Percentiles rank a stretch among this genome's conserved stretches.
Conservation (phyloP, 2,329 filamentous ascomycete genomes). For the Neocucurbitaria cava region DNA sequence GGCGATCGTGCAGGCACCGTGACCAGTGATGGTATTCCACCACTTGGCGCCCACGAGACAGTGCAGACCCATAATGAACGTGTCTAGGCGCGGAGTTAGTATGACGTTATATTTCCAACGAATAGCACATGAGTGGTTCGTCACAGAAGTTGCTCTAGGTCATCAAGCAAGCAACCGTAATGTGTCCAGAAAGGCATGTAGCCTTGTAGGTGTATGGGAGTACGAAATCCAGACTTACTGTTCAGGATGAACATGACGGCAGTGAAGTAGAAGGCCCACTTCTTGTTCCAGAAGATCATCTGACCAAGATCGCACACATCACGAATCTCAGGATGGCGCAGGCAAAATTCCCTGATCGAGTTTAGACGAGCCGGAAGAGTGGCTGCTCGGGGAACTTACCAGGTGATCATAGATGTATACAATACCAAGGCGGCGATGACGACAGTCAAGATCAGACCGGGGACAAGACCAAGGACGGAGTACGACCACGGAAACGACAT, state of each 20-base stretch:
- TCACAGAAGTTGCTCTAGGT: too few relatives aligned
- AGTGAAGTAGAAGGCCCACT: conserved; percentile 71
- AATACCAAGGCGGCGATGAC: conserved; percentile 79
- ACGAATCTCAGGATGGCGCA: conserved; percentile 87
- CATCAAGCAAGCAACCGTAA: too few relatives aligned
- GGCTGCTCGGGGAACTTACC: conserved; percentile 53
- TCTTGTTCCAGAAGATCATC: conserved; percentile 87
- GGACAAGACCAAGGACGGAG: conserved; percentile 83
- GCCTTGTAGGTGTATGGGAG: not conserved
- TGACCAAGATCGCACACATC: conserved; percentile 97
- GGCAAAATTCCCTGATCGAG: conserved; percentile 77
- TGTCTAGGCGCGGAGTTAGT: conserved; percentile 4
- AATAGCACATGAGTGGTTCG: too few relatives aligned
- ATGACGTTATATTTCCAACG: not conserved
- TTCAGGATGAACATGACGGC: conserved; percentile 92
- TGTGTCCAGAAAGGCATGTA: not conserved
- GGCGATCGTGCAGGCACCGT: conserved; percentile 76
- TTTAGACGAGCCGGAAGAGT: not conserved
- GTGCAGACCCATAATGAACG: conserved; percentile 67
- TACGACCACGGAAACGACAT: conserved; percentile 98
- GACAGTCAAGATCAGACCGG: conserved; percentile 82
- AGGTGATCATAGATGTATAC: conserved; percentile 77
- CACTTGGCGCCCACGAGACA: conserved; percentile 86
- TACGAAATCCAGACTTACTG: conserved; percentile 73
- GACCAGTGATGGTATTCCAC: conserved; percentile 83